Evolutionary conservation across 345 rosid genomes (phyloP).

Genomic region (Trapa incisa): DNA sequence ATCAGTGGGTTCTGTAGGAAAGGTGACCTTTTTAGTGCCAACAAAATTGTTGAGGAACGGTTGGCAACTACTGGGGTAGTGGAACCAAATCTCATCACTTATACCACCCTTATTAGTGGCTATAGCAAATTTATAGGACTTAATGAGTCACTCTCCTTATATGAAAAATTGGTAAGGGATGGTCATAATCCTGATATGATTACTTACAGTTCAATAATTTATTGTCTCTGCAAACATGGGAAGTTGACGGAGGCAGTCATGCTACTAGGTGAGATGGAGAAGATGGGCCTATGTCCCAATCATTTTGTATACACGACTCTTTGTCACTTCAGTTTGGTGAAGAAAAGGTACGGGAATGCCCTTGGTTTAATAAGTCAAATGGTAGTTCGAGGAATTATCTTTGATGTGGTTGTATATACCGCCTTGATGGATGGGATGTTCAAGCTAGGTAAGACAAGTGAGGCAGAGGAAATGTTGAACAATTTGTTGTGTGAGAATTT

Average conservation of each 20-base stretch:
- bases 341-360: constrained; percentile 37
- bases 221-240: constrained; percentile 60
- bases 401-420: constrained; percentile 70
- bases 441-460: constrained; percentile 45
- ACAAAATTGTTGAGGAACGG: constrained; percentile 40
- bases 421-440: constrained; percentile 66
- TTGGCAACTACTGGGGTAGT: constrained; percentile 12
- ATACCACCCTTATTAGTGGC: constrained; percentile 58
- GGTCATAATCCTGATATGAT: constrained; percentile 65
- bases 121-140: constrained; percentile 45
- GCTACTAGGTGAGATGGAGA: constrained; percentile 57
- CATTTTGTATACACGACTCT: constrained; percentile 55
- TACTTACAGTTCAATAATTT: constrained; percentile 59
- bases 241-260: constrained; percentile 43
- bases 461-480: constrained; percentile 45
- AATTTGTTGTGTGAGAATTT: constrained; percentile 32
- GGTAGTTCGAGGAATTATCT: constrained; percentile 56
- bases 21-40: constrained; percentile 55
- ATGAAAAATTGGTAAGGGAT: constrained; percentile 40
- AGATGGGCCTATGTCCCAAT: constrained; percentile 55
- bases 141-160: constrained; percentile 46
- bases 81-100: constrained; percentile 48
- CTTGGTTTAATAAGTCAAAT: constrained; percentile 61
- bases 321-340: constrained; percentile 56
- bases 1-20: constrained; percentile 40